Base-by-base conservation (phyloP, 768 basidiomycete species). In the Pleurotus tuber-regium region DNA sequence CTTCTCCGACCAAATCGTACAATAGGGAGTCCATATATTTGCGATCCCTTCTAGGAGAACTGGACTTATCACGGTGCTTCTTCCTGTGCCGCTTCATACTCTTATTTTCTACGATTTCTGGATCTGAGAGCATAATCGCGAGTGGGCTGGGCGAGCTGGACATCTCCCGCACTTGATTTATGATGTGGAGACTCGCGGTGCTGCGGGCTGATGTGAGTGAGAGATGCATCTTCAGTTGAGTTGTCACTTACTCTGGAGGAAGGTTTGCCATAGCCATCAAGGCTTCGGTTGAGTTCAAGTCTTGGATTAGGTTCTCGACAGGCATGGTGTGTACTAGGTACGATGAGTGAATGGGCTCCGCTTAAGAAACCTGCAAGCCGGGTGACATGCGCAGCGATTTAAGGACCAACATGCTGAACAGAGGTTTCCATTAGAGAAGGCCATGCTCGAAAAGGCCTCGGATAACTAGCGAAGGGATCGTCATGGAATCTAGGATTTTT, bases 91-190 rank as follows among this genome's bases (percentile, higher is more conserved):
- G 65, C 12, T 56, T 46, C 16, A 57, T 60, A 19, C 75, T 66
- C 16, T 74, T 66, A 18, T 66, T 63, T 35, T 55, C 59, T 35
- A 74, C 56, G 28, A 75, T 61, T 24, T 64, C 64, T 4, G 79
- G 74, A 59, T 78, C 76, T 53, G 63, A 71, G 36, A 79, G 70
- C 50, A 79, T 67, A 30, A 68, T 64, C 24, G 67, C 66, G 19
- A 80, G 59, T 21, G 78, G 76, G 1, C 72, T 73, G 2, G 79
- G 75, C 2, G 76, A 68, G 21, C 67, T 64, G 21, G 72, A 69
- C 16, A 72, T 77, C 61, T 78, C 74, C 30, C 71, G 71, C 60
- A 76, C 63, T 53, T 69, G 71, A 33, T 63, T 43, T 39, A 73
- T 60, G 54, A 76, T 60, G 57, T 74, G 70, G 36, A 56, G 54